These are phyloP conservation scores for Salix arbutifolia DNA, from an alignment of 345 rosid genomes.

Conservation along the genomic window DNA sequence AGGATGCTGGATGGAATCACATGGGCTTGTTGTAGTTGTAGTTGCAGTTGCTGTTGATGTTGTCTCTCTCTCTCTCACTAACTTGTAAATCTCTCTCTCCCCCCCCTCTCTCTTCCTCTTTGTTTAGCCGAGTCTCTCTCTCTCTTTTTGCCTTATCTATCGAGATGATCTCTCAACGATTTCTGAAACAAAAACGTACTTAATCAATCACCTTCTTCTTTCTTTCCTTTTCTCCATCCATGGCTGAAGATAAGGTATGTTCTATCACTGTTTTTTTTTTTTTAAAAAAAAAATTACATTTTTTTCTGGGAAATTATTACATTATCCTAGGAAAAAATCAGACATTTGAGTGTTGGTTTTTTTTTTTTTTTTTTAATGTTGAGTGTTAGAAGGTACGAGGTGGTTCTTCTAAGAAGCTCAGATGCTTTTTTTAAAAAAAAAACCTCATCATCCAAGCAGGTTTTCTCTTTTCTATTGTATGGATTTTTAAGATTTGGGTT, in stretches of 20 bases:
- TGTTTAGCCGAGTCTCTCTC: neutral
- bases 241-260: constrained; percentile 76
- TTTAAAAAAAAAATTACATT: neutral
- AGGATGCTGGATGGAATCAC: constrained; percentile 19
- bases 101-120: neutral
- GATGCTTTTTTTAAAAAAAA: neutral
- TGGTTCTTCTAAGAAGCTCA: neutral
- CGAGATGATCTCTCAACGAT: neutral
- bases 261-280: neutral
- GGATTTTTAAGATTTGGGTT: neutral
- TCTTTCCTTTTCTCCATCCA: constrained; percentile 20
- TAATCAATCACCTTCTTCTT: neutral
- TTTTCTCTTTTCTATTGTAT: neutral
- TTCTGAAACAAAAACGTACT: neutral
- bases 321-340: neutral
- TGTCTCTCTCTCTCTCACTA: neutral
- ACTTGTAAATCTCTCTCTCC: constrained; percentile 5
- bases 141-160: neutral
- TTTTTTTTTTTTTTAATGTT: neutral
- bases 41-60: constrained; percentile 2
- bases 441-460: neutral
- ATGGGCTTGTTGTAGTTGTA: constrained; percentile 20
- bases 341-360: neutral
- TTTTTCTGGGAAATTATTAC: neutral
- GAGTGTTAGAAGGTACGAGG: neutral